Evolutionary conservation across 2,329 filamentous ascomycete genomes (phyloP), one percentile per base, ranked within the genome.

Genomic region (Stagonosporopsis rhizophila): DNA sequence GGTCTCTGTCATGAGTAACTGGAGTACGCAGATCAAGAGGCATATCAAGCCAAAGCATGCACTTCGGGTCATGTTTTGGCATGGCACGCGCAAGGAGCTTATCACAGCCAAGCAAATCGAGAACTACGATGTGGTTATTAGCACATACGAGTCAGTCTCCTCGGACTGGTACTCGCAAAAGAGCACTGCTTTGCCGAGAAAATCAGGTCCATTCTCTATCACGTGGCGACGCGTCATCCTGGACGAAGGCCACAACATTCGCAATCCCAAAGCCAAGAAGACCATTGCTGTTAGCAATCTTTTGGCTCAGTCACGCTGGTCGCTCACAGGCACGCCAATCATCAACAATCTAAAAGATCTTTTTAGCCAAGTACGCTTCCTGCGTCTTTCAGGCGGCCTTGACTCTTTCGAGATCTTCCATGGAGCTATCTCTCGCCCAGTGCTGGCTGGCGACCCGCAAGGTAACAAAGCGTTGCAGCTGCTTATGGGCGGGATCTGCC

Each of bases 1-100:
- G 0, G 84, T 96, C 6, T 89, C 88, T 47, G 91, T 96, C 19
- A 93, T 96, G 89, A 92, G 89, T 69, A 96, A 96, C 66, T 96
- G 92, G 92, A 86, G 85, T 65, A 86, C 89, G 50, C 92, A 96
- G 74, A 90, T 94, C 50, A 80, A 85, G 59, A 82, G 84, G 34
- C 92, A 96, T 68, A 83, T 94, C 41, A 83, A 86, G 34, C 73
- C 81, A 5, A 83, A 89, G n/a, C 77, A 85, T 52, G 77, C 80
- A 1, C 85, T 91, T 6, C 86, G 82, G 9, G 82, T 95, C 4
- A 81, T 92, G 65, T 86, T 88, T 28, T 95, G 94, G 69, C 91
- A 96, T 68, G 89, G 89, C 0, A 71, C 78, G 62, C 78, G 82
- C 64, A 81, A 85, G 58, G 78, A 83, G 52, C 58, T 64, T 9